These are phyloP conservation scores for Xylaria venustula DNA, from an alignment of 495 filamentous ascomycete species.

Conservation along the genomic window DNA sequence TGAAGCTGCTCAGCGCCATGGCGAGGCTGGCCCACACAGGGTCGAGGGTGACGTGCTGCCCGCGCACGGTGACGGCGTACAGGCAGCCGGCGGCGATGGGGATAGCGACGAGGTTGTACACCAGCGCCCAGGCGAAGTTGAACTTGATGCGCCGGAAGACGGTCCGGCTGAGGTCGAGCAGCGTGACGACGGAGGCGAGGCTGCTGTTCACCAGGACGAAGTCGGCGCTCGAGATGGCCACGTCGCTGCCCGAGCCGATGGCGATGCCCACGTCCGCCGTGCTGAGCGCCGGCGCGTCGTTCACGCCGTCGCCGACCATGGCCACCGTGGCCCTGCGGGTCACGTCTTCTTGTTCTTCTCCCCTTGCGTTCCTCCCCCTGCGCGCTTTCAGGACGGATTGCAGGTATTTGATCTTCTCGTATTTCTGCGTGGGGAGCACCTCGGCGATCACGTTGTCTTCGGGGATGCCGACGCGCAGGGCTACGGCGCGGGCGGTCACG, in stretches of 20 bases:
- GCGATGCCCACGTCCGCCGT: constrained; percentile 81
- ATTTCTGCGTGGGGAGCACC: constrained; percentile 83
- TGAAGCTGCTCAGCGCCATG: constrained; percentile 84
- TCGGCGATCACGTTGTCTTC: constrained; percentile 77
- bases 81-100: constrained; percentile 81
- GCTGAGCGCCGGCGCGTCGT: constrained; percentile 80
- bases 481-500: constrained; percentile 74
- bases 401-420: constrained; percentile 75
- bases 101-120: constrained; percentile 79
- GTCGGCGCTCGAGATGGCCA: constrained; percentile 76
- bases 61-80: constrained; percentile 61
- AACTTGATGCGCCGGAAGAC: constrained; percentile 79
- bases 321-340: constrained; percentile 41
- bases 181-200: constrained; percentile 65
- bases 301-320: constrained; percentile 82
- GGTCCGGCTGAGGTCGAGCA: constrained; percentile 65
- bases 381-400: constrained; percentile 56
- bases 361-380: constrained; percentile 8
- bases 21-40: constrained; percentile 85
- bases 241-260: constrained; percentile 79
- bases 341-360: constrained; percentile 26
- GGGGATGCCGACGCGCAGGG: constrained; percentile 71
- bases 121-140: constrained; percentile 87
- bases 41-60: constrained; percentile 59
- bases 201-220: constrained; percentile 83